Evolutionary conservation across 108 stramenopile species (phyloP).

Genomic region (Seminavis robusta): DNA sequence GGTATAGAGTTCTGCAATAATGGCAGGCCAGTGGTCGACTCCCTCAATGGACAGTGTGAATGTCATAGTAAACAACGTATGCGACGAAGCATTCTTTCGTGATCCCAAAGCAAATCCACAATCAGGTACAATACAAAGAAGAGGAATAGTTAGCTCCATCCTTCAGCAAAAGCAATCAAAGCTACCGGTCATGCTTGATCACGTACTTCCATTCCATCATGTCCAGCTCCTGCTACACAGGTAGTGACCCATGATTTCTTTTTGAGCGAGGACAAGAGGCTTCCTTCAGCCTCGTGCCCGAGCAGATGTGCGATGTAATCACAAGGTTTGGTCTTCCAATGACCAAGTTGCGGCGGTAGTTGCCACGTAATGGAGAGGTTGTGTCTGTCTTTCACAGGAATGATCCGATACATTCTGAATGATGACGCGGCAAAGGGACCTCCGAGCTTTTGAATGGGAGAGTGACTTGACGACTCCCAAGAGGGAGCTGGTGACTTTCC

Average conservation of each 20-base stretch:
- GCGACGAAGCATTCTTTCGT: conserved; percentile 52
- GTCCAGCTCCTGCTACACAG: conserved; percentile 73
- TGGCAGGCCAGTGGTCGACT: conserved; percentile 57
- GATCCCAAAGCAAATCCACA: neutral
- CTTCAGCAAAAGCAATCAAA: no score
- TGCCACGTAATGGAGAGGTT: conserved; percentile 79
- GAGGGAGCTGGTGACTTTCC: neutral
- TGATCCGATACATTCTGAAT: conserved; percentile 63
- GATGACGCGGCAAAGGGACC: conserved; percentile 48
- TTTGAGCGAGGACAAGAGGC: conserved; percentile 61
- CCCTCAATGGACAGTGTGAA: conserved; percentile 69
- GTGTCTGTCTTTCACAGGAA: conserved; percentile 71
- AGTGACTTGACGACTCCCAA: no score
- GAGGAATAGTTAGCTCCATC: no score
- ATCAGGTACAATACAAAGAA: neutral
- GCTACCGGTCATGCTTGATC: no score
- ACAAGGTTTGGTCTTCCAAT: conserved; percentile 48
- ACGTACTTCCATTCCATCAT: conserved; percentile 52
- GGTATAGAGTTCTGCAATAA: conserved; percentile 53
- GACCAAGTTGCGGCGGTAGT: conserved; percentile 22
- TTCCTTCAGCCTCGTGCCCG: conserved; percentile 84
- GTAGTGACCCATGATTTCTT: conserved; percentile 61
- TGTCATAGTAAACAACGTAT: conserved; percentile 68
- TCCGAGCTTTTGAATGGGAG: no score
- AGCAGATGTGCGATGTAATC: conserved; percentile 82